phyloP scores from a whole-genome alignment of 768 basidiomycete species.

The Amanita molliuscula region DNA sequence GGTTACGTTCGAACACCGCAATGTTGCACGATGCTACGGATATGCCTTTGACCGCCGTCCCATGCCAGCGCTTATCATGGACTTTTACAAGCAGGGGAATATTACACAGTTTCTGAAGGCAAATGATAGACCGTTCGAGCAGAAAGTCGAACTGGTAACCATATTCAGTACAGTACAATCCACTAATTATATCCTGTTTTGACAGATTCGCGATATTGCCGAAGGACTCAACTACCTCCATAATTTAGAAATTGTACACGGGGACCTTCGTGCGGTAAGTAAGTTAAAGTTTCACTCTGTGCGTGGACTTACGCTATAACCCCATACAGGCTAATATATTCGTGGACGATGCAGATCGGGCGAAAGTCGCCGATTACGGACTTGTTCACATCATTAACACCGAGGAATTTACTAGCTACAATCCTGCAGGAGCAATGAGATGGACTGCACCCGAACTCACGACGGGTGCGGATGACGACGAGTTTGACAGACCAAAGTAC shows the following conservation, averaged over 20 bases:
- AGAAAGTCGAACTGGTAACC: constrained; percentile 6
- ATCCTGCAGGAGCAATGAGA: constrained; percentile 15
- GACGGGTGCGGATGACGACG: constrained; percentile 7
- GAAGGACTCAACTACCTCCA: constrained; percentile 17
- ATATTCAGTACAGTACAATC: background rate
- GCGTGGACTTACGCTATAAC: background rate
- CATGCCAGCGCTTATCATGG: constrained; percentile 17
- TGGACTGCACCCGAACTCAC: constrained; percentile 25
- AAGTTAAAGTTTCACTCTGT: background rate
- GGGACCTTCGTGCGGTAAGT: constrained; percentile 16
- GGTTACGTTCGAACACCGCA: constrained; percentile 11
- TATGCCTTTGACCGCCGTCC: constrained; percentile 10
- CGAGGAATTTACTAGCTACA: constrained; percentile 14
- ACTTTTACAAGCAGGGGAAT: constrained; percentile 14
- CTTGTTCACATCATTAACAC: constrained; percentile 15
- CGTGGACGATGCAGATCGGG: constrained; percentile 13
- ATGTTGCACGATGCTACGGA: constrained; percentile 14
- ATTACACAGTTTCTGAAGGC: constrained; percentile 13
- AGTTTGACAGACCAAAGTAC: constrained; percentile 3
- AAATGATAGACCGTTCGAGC: background rate
- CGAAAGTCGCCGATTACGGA: constrained; percentile 18
- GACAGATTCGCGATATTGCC: constrained; percentile 7
- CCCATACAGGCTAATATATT: constrained; percentile 18
- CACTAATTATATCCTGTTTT: background rate
- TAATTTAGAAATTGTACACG: constrained; percentile 14